Base-by-base conservation (phyloP, 345 rosid species). In the Salix arbutifolia region DNA sequence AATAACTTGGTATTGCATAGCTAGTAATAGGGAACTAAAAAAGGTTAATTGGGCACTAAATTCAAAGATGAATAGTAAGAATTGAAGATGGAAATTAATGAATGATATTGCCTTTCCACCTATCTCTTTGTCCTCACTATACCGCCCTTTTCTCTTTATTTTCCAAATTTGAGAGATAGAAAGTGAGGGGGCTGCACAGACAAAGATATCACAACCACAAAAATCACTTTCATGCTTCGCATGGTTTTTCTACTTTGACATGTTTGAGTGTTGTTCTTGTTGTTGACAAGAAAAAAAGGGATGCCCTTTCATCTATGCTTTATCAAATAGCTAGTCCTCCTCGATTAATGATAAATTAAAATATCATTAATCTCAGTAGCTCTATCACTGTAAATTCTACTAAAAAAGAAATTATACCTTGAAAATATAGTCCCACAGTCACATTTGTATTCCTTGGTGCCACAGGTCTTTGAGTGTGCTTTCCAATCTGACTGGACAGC, bases 401-500 rank as follows among this genome's bases (percentile, higher is more conserved):
- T 18, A 52, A 52, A 17, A 52, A 18, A 52, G 18, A 52, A 52
- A 18, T 52, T 18, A 52, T 87, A 96, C 99, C 99, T 88, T 16
- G 98, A 96, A 84, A 96, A 96, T 12, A 91, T 72, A 60, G 94
- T 93, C 30, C 99, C 99, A 74, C 99, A 96, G 82, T 93, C 96
- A 40, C 99, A 96, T 87, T 89, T 86, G 81, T 96, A 96, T 82
- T 96, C 99, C 77, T 92, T 89, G 30, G 98, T 96, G 72, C 99
- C 99, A 76, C 99, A 96, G 60, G 99, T 90, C 85, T 91, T 96
- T n/a, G 93, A 90, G 86, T 96, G 99, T 5, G 99, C 99, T 78
- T 96, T 96, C 97, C 99, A 96, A 72, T 96, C 98, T 1, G 99
- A 96, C 82, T 93, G 99, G 35, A 96, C 99, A 50, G 97, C 98